Evolutionary conservation across 768 basidiomycete genomes (phyloP).

Genomic region (Hericium coralloides): DNA sequence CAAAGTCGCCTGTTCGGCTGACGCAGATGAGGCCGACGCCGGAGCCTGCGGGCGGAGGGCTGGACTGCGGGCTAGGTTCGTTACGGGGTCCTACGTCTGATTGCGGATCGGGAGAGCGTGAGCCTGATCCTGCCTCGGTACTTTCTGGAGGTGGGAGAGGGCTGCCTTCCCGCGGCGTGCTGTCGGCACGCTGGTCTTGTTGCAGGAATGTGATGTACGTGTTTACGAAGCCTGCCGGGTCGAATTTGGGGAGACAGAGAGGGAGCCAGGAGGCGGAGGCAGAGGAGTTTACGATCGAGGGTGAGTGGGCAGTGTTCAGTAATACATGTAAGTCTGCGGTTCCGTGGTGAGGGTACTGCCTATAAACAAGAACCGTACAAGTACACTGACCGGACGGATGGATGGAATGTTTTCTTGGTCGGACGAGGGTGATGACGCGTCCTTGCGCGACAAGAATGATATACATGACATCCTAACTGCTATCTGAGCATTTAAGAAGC

Average conservation of each 20-base stretch:
- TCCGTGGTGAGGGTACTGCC: neutral
- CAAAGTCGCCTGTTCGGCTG: slow-evolving; percentile 77
- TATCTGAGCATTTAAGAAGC: neutral
- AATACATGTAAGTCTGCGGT: slow-evolving; percentile 79
- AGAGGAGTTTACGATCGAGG: slow-evolving; percentile 68
- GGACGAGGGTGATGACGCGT: slow-evolving; percentile 75
- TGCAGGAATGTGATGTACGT: slow-evolving; percentile 75
- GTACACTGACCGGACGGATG: slow-evolving; percentile 69
- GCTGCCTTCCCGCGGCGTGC: neutral
- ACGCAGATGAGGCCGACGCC: slow-evolving; percentile 64
- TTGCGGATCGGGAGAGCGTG: too few relatives aligned
- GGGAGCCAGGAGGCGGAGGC: slow-evolving; percentile 90
- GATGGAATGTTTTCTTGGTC: slow-evolving; percentile 90
- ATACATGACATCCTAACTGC: slow-evolving; percentile 77
- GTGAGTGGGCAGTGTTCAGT: slow-evolving; percentile 81
- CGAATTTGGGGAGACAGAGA: slow-evolving; percentile 92
- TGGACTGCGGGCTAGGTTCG: neutral
- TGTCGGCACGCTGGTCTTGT: slow-evolving; percentile 1
- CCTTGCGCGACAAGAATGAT: slow-evolving; percentile 75
- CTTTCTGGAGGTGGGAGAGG: too few relatives aligned
- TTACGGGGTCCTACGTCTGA: neutral
- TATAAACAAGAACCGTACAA: neutral
- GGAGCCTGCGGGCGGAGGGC: neutral
- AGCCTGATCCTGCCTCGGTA: too few relatives aligned
- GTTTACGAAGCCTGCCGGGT: slow-evolving; percentile 82